A percentile compares a stretch with the other conserved stretches of the same genome.
Conservation (phyloP, 1,284 basidiomycete genomes). For the Cutaneotrichosporon sp. region DNA sequence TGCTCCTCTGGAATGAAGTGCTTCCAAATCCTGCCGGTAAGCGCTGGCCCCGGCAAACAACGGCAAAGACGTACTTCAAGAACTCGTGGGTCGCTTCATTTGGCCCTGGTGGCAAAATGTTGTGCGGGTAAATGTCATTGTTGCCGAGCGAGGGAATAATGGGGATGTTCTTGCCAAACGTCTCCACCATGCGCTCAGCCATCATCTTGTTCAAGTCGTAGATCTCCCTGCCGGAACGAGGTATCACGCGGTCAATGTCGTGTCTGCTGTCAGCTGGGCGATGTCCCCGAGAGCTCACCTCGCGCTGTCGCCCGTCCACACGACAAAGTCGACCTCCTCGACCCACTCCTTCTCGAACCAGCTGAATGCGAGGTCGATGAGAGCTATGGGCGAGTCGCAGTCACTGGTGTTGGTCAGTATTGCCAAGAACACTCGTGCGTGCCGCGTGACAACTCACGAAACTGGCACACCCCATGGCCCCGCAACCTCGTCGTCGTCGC, state of each 20-base stretch:
- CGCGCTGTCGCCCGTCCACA: constrained; percentile 91
- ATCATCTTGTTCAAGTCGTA: constrained; percentile 67
- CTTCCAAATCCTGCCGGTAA: constrained; percentile 64
- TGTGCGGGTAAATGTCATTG: constrained; percentile 83
- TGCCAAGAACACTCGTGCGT: background rate
- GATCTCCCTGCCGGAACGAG: constrained; percentile 76
- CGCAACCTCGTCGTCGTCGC: constrained; percentile 5
- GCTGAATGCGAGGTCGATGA: constrained; percentile 75
- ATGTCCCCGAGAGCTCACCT: constrained; percentile 51
- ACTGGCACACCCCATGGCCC: background rate
- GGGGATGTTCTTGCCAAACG: constrained; percentile 68
- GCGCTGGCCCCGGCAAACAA: constrained; percentile 2
- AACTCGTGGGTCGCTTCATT: constrained; percentile 73
- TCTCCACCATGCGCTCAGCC: constrained; percentile 62
- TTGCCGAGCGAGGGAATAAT: constrained; percentile 85
- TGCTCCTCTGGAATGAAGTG: constrained; percentile 75
- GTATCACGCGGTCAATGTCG: constrained; percentile 74
- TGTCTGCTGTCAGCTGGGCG: constrained; percentile 55
- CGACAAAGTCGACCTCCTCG: constrained; percentile 79
- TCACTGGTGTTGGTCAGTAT: constrained; percentile 52
- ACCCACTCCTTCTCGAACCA: constrained; percentile 75
- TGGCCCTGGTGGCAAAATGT: constrained; percentile 58
- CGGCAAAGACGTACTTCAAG: constrained; percentile 53
- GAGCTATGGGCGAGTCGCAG: constrained; percentile 74
- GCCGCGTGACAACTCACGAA: background rate